phyloP scores from a whole-genome alignment of 1,284 basidiomycete species.

The Trichosporon coremiiforme region DNA sequence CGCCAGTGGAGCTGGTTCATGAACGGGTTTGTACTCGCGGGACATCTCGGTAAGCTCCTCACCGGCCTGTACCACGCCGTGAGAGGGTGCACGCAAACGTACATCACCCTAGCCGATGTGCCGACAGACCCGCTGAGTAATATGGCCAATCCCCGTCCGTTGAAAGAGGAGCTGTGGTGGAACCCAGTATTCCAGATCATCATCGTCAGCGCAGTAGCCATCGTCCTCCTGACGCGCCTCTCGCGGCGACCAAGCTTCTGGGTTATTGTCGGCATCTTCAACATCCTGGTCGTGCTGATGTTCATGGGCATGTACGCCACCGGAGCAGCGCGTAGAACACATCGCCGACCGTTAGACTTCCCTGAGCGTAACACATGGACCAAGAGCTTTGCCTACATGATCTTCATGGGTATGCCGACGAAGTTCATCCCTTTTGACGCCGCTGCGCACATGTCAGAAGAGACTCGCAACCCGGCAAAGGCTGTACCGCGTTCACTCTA shows the following conservation, averaged over 20 bases:
- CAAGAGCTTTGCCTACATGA: constrained; percentile 6
- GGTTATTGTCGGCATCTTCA: constrained; percentile 3
- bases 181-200: constrained; percentile 20
- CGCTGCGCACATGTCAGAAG: constrained; percentile 49
- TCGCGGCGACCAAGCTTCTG: constrained; percentile 13
- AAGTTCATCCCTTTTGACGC: constrained; percentile 24
- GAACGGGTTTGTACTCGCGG: constrained; percentile 49
- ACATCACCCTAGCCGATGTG: not conserved
- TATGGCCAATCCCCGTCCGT: not conserved
- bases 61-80: not conserved
- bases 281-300: not conserved
- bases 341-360: constrained; percentile 19
- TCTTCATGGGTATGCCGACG: not conserved
- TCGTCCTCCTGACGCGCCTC: constrained; percentile 18
- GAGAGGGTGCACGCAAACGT: not conserved
- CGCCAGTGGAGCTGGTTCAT: constrained; percentile 52
- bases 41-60: constrained; percentile 42
- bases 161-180: constrained; percentile 14
- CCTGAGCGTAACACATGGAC: not conserved
- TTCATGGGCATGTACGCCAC: constrained; percentile 7
- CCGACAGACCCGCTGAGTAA: not conserved
- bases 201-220: constrained; percentile 12
- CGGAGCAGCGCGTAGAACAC: constrained; percentile 45
- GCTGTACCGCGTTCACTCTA: constrained; percentile 36
- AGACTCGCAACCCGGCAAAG: constrained; percentile 53